A percentile compares a stretch with the other conserved stretches of the same genome.
Evolutionary conservation across 768 basidiomycete genomes (phyloP).

Genomic region (Lentinula guzmanii): DNA sequence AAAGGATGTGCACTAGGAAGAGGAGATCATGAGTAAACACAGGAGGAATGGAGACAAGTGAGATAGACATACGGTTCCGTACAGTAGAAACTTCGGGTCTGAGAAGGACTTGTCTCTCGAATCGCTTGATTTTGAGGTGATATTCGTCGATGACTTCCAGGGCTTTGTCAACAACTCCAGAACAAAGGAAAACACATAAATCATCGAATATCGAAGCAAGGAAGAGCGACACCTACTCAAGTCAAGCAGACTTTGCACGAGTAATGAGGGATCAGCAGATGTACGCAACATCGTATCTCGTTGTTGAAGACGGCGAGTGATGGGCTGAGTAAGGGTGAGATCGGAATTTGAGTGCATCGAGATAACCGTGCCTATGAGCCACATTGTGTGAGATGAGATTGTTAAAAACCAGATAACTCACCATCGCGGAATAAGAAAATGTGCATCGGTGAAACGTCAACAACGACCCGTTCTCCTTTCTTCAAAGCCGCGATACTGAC

Average conservation of each 20-base stretch:
- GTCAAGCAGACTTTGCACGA: slow-evolving; percentile 69
- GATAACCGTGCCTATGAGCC: slow-evolving; percentile 52
- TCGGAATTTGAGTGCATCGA: slow-evolving; percentile 45
- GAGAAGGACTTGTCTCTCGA: slow-evolving; percentile 55
- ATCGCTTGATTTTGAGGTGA: slow-evolving; percentile 53
- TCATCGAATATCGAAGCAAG: neutral
- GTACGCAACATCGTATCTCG: slow-evolving; percentile 55
- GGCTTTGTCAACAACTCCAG: slow-evolving; percentile 59
- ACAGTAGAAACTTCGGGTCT: slow-evolving; percentile 60
- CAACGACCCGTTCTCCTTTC: slow-evolving; percentile 49
- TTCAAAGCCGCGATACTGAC: slow-evolving; percentile 25
- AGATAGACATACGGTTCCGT: slow-evolving; percentile 38
- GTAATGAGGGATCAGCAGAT: slow-evolving; percentile 60
- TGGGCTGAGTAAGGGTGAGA: slow-evolving; percentile 47
- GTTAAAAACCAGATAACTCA: slow-evolving; percentile 17
- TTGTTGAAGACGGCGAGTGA: slow-evolving; percentile 50
- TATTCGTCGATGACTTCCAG: slow-evolving; percentile 67
- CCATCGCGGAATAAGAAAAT: slow-evolving; percentile 67
- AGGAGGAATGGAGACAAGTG: neutral
- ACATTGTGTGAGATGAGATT: neutral
- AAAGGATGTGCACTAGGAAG: slow-evolving; percentile 59
- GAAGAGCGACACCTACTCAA: slow-evolving; percentile 24
- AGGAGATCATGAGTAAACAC: neutral
- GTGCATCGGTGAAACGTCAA: slow-evolving; percentile 56
- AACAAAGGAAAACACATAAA: neutral